Conservation (phyloP, 1,284 basidiomycete genomes). For the Apiotrichum akiyoshidainum region DNA sequence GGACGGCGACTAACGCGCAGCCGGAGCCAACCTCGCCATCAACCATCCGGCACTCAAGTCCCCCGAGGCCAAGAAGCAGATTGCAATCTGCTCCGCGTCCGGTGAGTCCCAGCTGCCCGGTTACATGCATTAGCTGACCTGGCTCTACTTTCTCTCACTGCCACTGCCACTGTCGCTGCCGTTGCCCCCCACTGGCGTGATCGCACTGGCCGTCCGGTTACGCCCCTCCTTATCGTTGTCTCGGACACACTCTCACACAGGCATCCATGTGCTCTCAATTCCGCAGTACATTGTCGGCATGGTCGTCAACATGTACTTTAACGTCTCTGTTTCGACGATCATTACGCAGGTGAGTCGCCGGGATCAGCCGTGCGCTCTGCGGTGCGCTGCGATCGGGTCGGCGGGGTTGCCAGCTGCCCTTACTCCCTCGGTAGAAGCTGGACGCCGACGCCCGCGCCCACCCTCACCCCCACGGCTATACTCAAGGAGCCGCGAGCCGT, state of each 20-base stretch:
- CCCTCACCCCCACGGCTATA: too few relatives aligned
- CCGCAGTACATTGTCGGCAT: conserved; percentile 45
- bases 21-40: conserved; percentile 40
- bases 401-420: too few relatives aligned
- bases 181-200: too few relatives aligned
- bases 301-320: conserved; percentile 35
- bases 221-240: too few relatives aligned
- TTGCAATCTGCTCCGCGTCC: conserved; percentile 35
- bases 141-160: too few relatives aligned
- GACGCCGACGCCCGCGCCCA: too few relatives aligned
- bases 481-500: too few relatives aligned
- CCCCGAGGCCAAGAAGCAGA: conserved; percentile 28
- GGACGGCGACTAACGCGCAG: conserved; percentile 9
- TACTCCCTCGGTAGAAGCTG: too few relatives aligned
- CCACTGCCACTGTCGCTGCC: too few relatives aligned
- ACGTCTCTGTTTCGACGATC: conserved; percentile 31
- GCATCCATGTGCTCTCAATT: conserved; percentile 45
- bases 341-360: conserved; percentile 23
- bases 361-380: neutral
- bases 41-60: conserved; percentile 25
- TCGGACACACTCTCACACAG: conserved; percentile 6
- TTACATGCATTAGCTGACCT: conserved; percentile 1
- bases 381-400: neutral
- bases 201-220: too few relatives aligned
- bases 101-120: conserved; percentile 21